Evolutionary conservation across 129 eudicot species (phyloP).

Genomic region (Centaurea solstitialis): DNA sequence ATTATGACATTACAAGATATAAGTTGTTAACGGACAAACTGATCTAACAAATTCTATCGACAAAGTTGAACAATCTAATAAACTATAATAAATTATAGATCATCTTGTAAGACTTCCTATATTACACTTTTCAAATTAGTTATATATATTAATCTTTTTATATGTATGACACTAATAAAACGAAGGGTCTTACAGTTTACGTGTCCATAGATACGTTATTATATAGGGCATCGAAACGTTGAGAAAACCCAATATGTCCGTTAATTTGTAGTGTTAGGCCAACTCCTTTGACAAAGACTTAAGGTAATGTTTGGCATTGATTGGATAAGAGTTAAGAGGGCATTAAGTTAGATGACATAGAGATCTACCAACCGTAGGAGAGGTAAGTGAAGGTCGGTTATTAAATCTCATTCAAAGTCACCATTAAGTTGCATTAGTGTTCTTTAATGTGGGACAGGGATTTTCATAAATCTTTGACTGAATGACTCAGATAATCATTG

Average conservation of each 20-base stretch:
- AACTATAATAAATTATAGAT: too few species aligned
- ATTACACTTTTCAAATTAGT: not conserved
- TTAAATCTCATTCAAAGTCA: slow-evolving; percentile 23
- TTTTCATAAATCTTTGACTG: slow-evolving; percentile 12
- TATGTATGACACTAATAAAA: not conserved
- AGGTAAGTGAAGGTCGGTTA: slow-evolving; percentile 17
- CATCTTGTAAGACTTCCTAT: not conserved
- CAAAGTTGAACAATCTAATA: not conserved
- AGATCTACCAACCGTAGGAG: slow-evolving; percentile 9
- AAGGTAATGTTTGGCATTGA: not conserved
- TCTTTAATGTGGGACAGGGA: slow-evolving; percentile 23
- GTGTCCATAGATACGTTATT: not conserved
- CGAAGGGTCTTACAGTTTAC: not conserved
- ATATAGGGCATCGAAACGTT: not conserved
- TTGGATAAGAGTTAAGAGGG: not conserved
- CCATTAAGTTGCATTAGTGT: slow-evolving; percentile 24
- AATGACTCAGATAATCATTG: not conserved
- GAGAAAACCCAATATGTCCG: not conserved
- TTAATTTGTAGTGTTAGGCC: not conserved
- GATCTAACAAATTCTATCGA: too few species aligned
- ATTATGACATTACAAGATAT: too few species aligned
- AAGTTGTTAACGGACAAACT: not conserved
- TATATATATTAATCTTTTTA: not conserved
- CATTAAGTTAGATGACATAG: slow-evolving; percentile 8
- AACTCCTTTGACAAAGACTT: not conserved